phyloP scores from a whole-genome alignment of 1,284 basidiomycete species.

The Austroboletus rostrupii region DNA sequence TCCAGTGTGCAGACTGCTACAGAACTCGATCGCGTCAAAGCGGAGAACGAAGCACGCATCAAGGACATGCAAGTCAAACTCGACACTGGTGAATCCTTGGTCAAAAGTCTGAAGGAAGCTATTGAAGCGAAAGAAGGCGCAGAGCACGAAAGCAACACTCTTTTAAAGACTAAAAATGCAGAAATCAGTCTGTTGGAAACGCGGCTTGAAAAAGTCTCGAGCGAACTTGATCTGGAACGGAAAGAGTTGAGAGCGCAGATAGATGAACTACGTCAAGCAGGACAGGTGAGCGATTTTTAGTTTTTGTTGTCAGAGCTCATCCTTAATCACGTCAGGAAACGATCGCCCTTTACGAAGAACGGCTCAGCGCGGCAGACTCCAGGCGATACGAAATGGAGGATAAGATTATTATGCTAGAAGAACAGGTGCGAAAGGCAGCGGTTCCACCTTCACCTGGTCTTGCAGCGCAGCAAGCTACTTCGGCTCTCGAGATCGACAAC shows the following conservation, averaged over 20 bases:
- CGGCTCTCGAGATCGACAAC: slow-evolving; percentile 87
- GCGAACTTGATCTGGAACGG: slow-evolving; percentile 62
- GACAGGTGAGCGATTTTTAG: slow-evolving; percentile 54
- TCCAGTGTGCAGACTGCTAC: slow-evolving; percentile 39
- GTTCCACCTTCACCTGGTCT: slow-evolving; percentile 38
- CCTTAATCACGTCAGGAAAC: slow-evolving; percentile 59
- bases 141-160: slow-evolving; percentile 48
- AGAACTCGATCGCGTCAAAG: slow-evolving; percentile 44
- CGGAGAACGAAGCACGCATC: slow-evolving; percentile 44
- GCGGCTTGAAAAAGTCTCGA: slow-evolving; percentile 44
- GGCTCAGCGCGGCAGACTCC: slow-evolving; percentile 65
- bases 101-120: slow-evolving; percentile 48
- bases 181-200: slow-evolving; percentile 52
- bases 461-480: slow-evolving; percentile 40
- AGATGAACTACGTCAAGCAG: slow-evolving; percentile 78
- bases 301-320: slow-evolving; percentile 5
- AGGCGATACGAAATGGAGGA: slow-evolving; percentile 79
- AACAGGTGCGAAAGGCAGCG: slow-evolving; percentile 38
- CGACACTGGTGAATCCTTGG: slow-evolving; percentile 42
- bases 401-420: slow-evolving; percentile 60
- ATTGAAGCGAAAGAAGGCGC: slow-evolving; percentile 51
- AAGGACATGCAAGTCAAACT: slow-evolving; percentile 47
- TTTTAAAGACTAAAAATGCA: slow-evolving; percentile 50
- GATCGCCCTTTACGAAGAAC: slow-evolving; percentile 89
- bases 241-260: slow-evolving; percentile 66